Evolutionary conservation across 139 green algal species (phyloP).

Genomic region (Coccomyxa sp.): DNA sequence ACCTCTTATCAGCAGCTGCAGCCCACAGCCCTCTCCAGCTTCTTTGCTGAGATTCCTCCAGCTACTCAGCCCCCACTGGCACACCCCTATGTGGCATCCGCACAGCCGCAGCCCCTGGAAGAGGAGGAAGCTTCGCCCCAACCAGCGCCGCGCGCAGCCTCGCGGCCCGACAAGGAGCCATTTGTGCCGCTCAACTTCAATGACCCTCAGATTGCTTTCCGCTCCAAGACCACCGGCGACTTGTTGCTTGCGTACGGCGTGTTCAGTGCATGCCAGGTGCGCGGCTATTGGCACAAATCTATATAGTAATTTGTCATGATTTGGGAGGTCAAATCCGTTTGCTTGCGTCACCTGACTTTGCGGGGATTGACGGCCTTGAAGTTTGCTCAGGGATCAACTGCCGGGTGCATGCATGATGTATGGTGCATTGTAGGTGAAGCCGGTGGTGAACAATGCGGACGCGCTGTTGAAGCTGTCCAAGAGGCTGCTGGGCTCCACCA

Average conservation of each 20-base stretch:
- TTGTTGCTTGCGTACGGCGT: constrained; percentile 36
- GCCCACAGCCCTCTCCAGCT: no score
- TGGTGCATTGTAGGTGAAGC: neutral
- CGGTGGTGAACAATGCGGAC: constrained; percentile 53
- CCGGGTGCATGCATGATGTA: no score
- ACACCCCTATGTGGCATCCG: neutral
- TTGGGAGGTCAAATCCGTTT: neutral
- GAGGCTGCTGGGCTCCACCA: constrained; percentile 43
- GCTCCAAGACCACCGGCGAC: constrained; percentile 36
- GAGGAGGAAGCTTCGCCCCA: neutral
- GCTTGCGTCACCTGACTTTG: no score
- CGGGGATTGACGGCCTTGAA: no score
- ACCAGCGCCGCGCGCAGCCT: neutral
- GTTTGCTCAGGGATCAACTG: no score
- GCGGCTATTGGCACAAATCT: neutral
- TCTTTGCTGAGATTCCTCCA: no score
- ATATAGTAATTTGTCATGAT: neutral
- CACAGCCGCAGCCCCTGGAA: neutral
- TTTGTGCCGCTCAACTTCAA: constrained; percentile 25
- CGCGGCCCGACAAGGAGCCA: neutral
- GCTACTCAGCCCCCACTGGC: neutral
- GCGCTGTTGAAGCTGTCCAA: constrained; percentile 35
- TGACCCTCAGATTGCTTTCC: constrained; percentile 28
- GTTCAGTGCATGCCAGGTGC: constrained; percentile 37
- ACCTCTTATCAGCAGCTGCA: no score